Base-by-base conservation (phyloP, 805 yeast genomes). In the Saccharomyces jurei region DNA sequence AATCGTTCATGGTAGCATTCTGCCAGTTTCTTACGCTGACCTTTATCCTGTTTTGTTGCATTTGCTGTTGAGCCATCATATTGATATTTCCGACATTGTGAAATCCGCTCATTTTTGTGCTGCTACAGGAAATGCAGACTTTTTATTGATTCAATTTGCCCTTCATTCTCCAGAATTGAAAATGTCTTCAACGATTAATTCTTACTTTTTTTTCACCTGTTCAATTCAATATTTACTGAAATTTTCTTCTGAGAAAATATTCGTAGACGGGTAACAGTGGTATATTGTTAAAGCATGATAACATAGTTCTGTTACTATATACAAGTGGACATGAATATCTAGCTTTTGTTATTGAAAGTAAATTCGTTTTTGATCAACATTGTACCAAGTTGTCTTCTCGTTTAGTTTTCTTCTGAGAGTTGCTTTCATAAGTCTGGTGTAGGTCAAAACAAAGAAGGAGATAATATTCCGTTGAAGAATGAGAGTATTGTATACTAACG, bases 11-110 rank as follows among this genome's bases (percentile, higher is more conserved):
- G 1, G 86, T 68, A 0, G 90, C 95, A 56, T 89, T 87, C 56
- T 86, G 83, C 97, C 97, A 90, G 48, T 90, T 89, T 41, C 77
- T 72, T 10, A 89, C 77, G 58, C 86, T 89, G 10, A 89, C 77
- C 2, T 78, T 74, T 4, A 81, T 74, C 32, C 69, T 60, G 50
- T 73, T 76, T 51, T 68, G 70, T 49, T 54, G 55, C 17, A 58
- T 59, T 46, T 62, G 60, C 50, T 66, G 69, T 49, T 63, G 66
- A 6, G 69, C 70, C 50, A 63, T 21, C 46, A 55, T 50, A 9
- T 55, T 62, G 11, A 68, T 52, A 44, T 61, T 63, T 44, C 67
- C 67, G 26, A 66, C 66, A 52, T 66, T 64, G 44, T 63, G 65
- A 31, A 58, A 62, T 14, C 61, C 61, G 48, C 57, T 61, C 61